Conservation (phyloP, 2,329 filamentous ascomycete genomes). For the Aspergillus sojae region DNA sequence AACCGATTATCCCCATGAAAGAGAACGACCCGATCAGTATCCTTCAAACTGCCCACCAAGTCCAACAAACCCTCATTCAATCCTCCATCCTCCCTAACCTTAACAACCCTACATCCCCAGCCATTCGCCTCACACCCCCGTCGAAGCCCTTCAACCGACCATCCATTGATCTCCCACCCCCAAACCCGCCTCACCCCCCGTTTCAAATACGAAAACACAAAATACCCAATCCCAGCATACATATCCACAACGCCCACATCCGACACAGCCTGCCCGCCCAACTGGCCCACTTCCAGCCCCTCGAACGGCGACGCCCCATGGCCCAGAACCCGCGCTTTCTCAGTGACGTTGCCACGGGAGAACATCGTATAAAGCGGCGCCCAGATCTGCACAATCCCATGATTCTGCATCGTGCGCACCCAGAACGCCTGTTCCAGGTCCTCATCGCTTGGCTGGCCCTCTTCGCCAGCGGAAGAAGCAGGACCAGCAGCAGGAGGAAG, state of each 20-base stretch:
- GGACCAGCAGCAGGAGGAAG: slow-evolving; percentile 10
- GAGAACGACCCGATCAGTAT: slow-evolving; percentile 62
- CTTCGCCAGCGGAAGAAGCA: not conserved
- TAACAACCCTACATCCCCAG: slow-evolving; percentile 63
- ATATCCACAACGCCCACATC: slow-evolving; percentile 66
- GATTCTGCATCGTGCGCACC: slow-evolving; percentile 75
- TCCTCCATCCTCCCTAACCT: slow-evolving; percentile 39
- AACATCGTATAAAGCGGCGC: slow-evolving; percentile 94
- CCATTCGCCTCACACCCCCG: slow-evolving; percentile 72
- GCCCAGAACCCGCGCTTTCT: slow-evolving; percentile 75
- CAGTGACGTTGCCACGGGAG: slow-evolving; percentile 82
- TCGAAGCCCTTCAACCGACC: slow-evolving; percentile 80
- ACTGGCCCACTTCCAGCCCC: slow-evolving; percentile 31
- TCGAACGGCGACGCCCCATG: slow-evolving; percentile 41
- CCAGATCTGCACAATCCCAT: slow-evolving; percentile 80
- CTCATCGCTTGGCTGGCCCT: slow-evolving; percentile 33
- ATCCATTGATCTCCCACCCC: slow-evolving; percentile 88
- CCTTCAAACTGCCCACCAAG: slow-evolving; percentile 36
- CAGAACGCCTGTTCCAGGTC: slow-evolving; percentile 75
- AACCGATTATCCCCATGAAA: slow-evolving; percentile 69
- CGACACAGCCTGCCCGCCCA: slow-evolving; percentile 24
- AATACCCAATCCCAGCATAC: slow-evolving; percentile 93
- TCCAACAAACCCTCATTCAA: slow-evolving; percentile 28
- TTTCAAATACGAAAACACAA: slow-evolving; percentile 78
- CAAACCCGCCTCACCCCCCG: slow-evolving; percentile 71